These are phyloP conservation scores for Magnaporthales sp. DNA, from an alignment of 2,329 filamentous ascomycete genomes.

Conservation along the genomic window DNA sequence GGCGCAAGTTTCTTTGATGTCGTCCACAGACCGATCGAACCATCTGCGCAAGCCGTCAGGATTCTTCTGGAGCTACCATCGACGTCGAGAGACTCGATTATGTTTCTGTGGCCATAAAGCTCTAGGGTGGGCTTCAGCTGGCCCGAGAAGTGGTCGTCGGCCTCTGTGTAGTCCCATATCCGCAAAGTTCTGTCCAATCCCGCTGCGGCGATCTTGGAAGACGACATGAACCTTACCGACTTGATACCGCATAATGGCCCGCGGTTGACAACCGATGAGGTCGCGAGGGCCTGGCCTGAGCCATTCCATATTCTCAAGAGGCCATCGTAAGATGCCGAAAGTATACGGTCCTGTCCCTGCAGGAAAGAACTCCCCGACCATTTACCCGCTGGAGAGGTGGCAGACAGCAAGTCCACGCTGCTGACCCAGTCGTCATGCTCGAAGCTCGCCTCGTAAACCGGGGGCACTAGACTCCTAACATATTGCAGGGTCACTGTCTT, in stretches of 20 bases:
- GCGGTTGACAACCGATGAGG: constrained; percentile 58
- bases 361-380: constrained; percentile 43
- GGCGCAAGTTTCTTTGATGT: constrained; percentile 69
- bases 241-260: constrained; percentile 74
- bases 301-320: constrained; percentile 82
- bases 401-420: constrained; percentile 71
- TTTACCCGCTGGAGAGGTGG: constrained; percentile 49
- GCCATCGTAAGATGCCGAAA: constrained; percentile 94
- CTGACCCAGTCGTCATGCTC: constrained; percentile 98
- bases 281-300: constrained; percentile 76
- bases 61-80: constrained; percentile 67
- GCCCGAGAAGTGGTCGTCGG: constrained; percentile 51
- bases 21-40: constrained; percentile 82
- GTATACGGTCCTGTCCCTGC: constrained; percentile 58
- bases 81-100: constrained; percentile 60
- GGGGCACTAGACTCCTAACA: constrained; percentile 82
- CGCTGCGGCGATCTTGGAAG: constrained; percentile 70
- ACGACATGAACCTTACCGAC: constrained; percentile 73
- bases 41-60: constrained; percentile 78
- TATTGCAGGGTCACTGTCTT: constrained; percentile 85
- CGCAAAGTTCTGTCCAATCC: constrained; percentile 79
- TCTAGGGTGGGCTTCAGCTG: constrained; percentile 12
- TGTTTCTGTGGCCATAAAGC: constrained; percentile 34
- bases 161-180: constrained; percentile 80
- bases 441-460: constrained; percentile 82